Evolutionary conservation across 192 early-diverging fungal genomes (phyloP).

Genomic region (Backusella psychrophila): DNA sequence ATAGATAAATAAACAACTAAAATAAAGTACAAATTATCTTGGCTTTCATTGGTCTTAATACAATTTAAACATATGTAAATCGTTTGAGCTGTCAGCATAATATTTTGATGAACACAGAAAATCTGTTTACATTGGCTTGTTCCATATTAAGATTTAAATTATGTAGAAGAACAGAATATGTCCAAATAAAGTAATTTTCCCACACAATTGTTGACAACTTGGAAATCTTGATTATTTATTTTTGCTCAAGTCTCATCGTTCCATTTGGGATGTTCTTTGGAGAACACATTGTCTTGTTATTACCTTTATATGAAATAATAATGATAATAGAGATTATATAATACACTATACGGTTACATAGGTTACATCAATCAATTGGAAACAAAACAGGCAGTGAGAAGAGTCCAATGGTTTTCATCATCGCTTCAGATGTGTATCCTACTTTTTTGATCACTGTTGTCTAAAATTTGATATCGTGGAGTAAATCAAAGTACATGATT

Average conservation of each 20-base stretch:
- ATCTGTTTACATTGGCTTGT: background rate
- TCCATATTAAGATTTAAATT: background rate
- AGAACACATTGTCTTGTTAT: too few species aligned
- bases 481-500: too few species aligned
- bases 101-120: background rate
- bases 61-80: background rate
- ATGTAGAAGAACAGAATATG: background rate
- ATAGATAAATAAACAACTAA: background rate
- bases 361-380: too few species aligned
- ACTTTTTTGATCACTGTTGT: too few species aligned
- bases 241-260: background rate
- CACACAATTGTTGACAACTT: background rate
- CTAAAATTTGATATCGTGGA: too few species aligned
- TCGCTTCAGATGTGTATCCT: too few species aligned
- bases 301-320: too few species aligned
- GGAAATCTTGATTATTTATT: background rate
- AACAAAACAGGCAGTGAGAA: too few species aligned
- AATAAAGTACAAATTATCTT: background rate
- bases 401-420: too few species aligned
- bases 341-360: too few species aligned
- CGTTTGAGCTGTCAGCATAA: background rate
- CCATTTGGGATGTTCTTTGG: too few species aligned
- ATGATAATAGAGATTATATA: too few species aligned
- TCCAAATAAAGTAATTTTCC: background rate
- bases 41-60: background rate